A percentile compares a stretch with the other conserved stretches of the same genome.
These are phyloP conservation scores for Mrakia hoshinonis DNA, from an alignment of 768 basidiomycete species.

Conservation along the genomic window DNA sequence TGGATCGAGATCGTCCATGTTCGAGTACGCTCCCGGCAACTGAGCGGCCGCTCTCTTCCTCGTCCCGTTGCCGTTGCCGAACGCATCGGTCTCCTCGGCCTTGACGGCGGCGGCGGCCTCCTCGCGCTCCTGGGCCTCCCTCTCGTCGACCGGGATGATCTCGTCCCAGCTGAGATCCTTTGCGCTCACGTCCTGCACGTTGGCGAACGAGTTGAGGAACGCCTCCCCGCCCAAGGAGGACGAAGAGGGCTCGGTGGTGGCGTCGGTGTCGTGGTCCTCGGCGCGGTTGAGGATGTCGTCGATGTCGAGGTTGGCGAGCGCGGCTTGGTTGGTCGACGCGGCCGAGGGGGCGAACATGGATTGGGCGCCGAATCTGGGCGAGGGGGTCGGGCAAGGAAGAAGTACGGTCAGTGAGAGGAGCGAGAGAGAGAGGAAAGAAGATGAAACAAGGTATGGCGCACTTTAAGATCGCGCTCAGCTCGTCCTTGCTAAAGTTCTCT, in stretches of 20 bases:
- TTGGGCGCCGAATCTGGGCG: conserved; percentile 70
- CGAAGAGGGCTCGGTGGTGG: conserved; percentile 61
- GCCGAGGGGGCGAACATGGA: conserved; percentile 98
- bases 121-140: conserved; percentile 71
- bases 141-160: conserved; percentile 89
- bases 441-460: background rate
- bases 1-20: conserved; percentile 61
- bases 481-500: conserved; percentile 85
- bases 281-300: conserved; percentile 96
- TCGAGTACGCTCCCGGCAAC: conserved; percentile 61
- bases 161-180: conserved; percentile 94
- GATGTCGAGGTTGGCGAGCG: conserved; percentile 96
- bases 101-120: conserved; percentile 37
- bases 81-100: conserved; percentile 31
- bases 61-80: too few relatives aligned
- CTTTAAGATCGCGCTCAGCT: conserved; percentile 92
- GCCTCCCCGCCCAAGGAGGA: conserved; percentile 95
- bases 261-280: conserved; percentile 91
- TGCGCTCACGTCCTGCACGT: conserved; percentile 86
- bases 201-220: conserved; percentile 90
- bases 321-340: conserved; percentile 86
- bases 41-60: conserved; percentile 77
- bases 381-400: background rate
- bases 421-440: background rate
- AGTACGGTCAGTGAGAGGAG: background rate